Conservation (phyloP, 1,139 yeast species). For the Suhomyces atakaporum region DNA sequence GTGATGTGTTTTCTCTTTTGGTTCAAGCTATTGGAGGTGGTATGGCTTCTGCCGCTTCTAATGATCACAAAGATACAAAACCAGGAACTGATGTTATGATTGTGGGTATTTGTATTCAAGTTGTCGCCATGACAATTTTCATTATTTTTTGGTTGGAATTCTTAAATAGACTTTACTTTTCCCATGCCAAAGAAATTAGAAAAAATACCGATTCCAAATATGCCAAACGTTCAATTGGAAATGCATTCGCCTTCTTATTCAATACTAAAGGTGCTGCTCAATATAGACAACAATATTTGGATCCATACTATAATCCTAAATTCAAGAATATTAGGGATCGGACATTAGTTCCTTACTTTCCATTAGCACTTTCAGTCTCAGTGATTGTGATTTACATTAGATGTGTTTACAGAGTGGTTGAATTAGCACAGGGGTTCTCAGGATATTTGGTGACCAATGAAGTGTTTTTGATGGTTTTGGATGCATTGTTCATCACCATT, state of each 20-base stretch:
- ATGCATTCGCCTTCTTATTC: slow-evolving; percentile 33
- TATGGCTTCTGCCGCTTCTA: slow-evolving; percentile 60
- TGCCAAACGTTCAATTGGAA: slow-evolving; percentile 28
- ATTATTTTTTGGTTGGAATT: slow-evolving; percentile 58
- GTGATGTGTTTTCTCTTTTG: slow-evolving; percentile 68
- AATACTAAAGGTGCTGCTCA: slow-evolving; percentile 26
- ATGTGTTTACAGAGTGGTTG: slow-evolving; percentile 80
- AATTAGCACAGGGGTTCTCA: slow-evolving; percentile 74
- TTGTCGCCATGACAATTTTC: slow-evolving; percentile 69
- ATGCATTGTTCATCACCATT: slow-evolving; percentile 66
- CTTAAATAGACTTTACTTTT: slow-evolving; percentile 46
- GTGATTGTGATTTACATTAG: slow-evolving; percentile 66
- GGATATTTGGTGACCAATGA: slow-evolving; percentile 75
- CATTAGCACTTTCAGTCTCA: slow-evolving; percentile 52
- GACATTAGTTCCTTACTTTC: slow-evolving; percentile 48
- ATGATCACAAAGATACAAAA: slow-evolving; percentile 34
- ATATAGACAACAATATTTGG: slow-evolving; percentile 29
- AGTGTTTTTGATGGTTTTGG: slow-evolving; percentile 71
- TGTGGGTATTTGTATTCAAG: slow-evolving; percentile 81
- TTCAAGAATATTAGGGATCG: slow-evolving; percentile 44
- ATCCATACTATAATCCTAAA: slow-evolving; percentile 38
- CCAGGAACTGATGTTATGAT: slow-evolving; percentile 77
- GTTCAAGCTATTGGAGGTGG: slow-evolving; percentile 88
- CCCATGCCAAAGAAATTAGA: slow-evolving; percentile 21
- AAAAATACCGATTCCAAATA: slow-evolving; percentile 22